Base-by-base conservation (phyloP, 768 basidiomycete species). In the Strobilomyces confusus region DNA sequence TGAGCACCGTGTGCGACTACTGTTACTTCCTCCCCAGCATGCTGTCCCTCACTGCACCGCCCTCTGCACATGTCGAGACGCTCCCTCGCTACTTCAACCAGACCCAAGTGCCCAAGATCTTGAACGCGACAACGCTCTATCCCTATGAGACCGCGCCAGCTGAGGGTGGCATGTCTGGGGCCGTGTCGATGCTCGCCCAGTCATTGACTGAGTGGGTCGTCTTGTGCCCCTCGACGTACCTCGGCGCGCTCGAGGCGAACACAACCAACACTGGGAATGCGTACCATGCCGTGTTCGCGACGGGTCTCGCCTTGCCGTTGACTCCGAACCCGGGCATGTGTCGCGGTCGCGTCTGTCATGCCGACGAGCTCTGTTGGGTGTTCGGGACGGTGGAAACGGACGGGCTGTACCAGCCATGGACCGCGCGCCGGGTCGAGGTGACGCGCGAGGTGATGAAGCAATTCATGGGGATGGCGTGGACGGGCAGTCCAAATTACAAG, bases 321-420 rank as follows among this genome's bases (percentile, higher is more conserved):
- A 64, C 49, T 6, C 47, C 55, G 1, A 64, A 53, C 26, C 60
- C 51, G 3, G 4, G 0, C 4, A 58, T 51, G 22, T 64, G 62
- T 41, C 48, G 15, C 0, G 53, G 53, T n/a, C 62, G 32, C 1
- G 59, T 57, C 7, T 62, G 63, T 23, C 63, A 59, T 6, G 51
- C 58, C 0, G 63, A 64, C 29, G 58, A 64, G 14, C 55, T 64
- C 6, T 62, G 57, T 33, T 65, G 33, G 49, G 37, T 55, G 2
- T 65, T 65, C 23, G 58, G 55, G 7, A 62, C 44, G 33, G 58
- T 50, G 13, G 63, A 60, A 37, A 62, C 52, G 0, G 59, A 64
- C 19, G 50, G 55, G 23, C 33, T 61, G 22, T 54, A 59, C 37
- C 65, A 64, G 15, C 57, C 51, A 9, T 25, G 62, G 29, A 56